Conservation (phyloP, 2,329 filamentous ascomycete genomes). For the Graphiopsis chlorocephala region DNA sequence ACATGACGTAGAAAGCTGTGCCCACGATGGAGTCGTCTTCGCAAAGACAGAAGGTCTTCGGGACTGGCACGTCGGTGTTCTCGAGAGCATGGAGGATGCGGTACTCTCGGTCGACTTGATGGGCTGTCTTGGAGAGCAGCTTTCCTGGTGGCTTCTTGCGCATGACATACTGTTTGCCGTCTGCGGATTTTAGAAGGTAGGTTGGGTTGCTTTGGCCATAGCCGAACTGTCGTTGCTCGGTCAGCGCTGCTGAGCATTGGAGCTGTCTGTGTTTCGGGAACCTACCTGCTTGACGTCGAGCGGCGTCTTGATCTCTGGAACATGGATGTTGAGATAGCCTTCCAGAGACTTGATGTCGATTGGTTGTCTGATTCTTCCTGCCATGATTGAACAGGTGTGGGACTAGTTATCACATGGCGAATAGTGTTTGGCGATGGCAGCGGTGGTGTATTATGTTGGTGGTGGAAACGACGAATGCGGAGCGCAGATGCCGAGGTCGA, state of each 20-base stretch:
- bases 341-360: conserved; percentile 80
- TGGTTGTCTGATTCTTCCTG: conserved; percentile 82
- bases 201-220: conserved; percentile 98
- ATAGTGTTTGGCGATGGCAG: neutral
- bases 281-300: conserved; percentile 83
- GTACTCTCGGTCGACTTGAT: conserved; percentile 95
- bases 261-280: neutral
- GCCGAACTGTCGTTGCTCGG: conserved; percentile 65
- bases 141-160: conserved; percentile 97
- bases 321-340: conserved; percentile 71
- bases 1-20: conserved; percentile 96
- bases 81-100: conserved; percentile 81
- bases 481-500: conserved; percentile 13
- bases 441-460: neutral
- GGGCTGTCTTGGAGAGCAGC: conserved; percentile 87
- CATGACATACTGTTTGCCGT: conserved; percentile 74
- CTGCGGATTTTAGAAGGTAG: conserved; percentile 77
- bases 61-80: conserved; percentile 78
- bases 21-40: conserved; percentile 77
- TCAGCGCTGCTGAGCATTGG: conserved; percentile 10
- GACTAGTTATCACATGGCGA: neutral
- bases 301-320: conserved; percentile 80
- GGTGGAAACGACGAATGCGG: neutral
- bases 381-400: conserved; percentile 54
- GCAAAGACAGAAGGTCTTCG: conserved; percentile 78